Base-by-base conservation (phyloP, 495 filamentous ascomycete genomes). In the Tuber melanosporum region DNA sequence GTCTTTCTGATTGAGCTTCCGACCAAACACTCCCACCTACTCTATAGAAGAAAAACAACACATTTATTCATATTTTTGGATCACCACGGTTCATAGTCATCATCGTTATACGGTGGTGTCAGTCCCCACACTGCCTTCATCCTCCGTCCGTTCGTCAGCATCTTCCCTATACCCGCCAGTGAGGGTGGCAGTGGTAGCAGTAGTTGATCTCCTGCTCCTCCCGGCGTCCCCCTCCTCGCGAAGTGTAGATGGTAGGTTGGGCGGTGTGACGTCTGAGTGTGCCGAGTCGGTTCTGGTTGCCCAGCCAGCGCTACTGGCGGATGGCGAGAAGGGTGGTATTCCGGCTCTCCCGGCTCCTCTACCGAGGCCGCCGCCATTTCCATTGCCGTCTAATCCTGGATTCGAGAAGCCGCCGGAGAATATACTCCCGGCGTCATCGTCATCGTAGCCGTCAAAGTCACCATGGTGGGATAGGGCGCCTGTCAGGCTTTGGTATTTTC, bases 341-440 rank as follows among this genome's bases (percentile, higher is more conserved):
- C 78, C 78, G 75, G 76, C 52, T 72, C 79, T 80, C 78, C 77
- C 77, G 76, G 77, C 78, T 45, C 75, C 75, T 66, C 57, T 66
- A 0, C 57, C 57, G 26, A 66, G 57, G 57, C 57, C n/a, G n/a
- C 14, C 32, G 57, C 57, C 57, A 36, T 66, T 66, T 75, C 70
- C 76, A 74, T 73, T 80, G 43, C 74, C 76, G 71, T 75, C 71
- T 69, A 71, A 52, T 41, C 73, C 78, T 26, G 76, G 76, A 71
- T 76, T 82, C 49, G 81, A 76, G 82, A 83, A 83, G 14, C 81
- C 78, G 14, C 82, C 81, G 71, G 81, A 83, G 72, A 83, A 83
- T 73, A 83, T 81, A 74, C 82, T 83, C 70, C 80, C 75, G 72
- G 72, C 76, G 74, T 83, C 82, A 17, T 83, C 82, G 75, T 83